phyloP scores from a whole-genome alignment of 2,329 filamentous ascomycete genomes.

The Cryoendolithus antarcticus region DNA sequence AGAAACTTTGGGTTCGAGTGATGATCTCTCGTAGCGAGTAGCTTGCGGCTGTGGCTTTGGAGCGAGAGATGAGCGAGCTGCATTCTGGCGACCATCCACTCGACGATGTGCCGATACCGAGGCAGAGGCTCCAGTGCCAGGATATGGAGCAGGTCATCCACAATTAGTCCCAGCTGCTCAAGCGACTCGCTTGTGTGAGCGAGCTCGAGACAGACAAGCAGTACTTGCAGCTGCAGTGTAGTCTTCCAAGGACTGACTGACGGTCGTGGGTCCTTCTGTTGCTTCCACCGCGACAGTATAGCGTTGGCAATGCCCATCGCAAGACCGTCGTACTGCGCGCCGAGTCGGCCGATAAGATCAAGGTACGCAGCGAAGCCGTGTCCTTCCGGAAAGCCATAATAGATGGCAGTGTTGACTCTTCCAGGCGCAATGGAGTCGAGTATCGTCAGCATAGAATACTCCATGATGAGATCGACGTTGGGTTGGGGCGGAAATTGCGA shows the following conservation, averaged over 20 bases:
- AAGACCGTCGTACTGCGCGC: constrained; percentile 8
- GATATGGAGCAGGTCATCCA: constrained; percentile 28
- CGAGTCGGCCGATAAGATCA: constrained; percentile 31
- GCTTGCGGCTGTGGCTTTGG: constrained; percentile 22
- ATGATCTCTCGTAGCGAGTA: constrained; percentile 29
- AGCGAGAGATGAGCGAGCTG: constrained; percentile 25
- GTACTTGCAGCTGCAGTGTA: constrained; percentile 34
- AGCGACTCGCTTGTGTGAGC: neutral
- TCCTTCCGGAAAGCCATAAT: constrained; percentile 33
- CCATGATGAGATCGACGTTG: constrained; percentile 33
- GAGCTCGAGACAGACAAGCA: constrained; percentile 31
- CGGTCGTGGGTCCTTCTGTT: constrained; percentile 30
- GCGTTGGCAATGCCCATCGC: constrained; percentile 23
- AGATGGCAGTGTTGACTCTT: constrained; percentile 26
- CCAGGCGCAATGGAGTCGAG: constrained; percentile 18
- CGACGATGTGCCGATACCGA: constrained; percentile 34
- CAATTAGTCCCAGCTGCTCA: constrained; percentile 19
- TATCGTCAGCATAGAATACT: constrained; percentile 26
- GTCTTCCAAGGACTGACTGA: constrained; percentile 37
- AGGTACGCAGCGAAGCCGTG: constrained; percentile 33
- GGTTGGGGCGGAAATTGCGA: constrained; percentile 29
- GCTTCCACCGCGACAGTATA: constrained; percentile 23
- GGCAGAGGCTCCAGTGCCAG: constrained; percentile 36
- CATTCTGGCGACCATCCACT: constrained; percentile 36
- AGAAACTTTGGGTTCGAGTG: constrained; percentile 36